Conservation (phyloP, 2,329 filamentous ascomycete genomes). For the Thelonectria olida region DNA sequence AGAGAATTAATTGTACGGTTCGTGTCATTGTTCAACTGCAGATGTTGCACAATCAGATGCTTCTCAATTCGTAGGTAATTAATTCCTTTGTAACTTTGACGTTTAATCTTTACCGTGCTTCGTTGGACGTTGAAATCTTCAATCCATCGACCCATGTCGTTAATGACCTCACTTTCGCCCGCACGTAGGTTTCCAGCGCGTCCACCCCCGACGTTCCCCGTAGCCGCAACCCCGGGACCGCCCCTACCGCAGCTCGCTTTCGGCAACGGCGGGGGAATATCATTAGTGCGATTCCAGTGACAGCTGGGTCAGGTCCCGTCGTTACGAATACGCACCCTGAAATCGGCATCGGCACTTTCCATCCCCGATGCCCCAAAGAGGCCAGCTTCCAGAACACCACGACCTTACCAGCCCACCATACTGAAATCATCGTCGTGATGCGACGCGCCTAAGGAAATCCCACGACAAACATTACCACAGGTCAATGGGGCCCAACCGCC, state of each 20-base stretch:
- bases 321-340: neutral
- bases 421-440: conserved; percentile 12
- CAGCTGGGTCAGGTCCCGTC: too few species aligned
- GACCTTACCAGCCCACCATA: neutral
- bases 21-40: too few species aligned
- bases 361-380: conserved; percentile 36
- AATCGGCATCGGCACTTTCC: conserved; percentile 15
- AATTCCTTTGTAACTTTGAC: too few species aligned
- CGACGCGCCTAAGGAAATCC: conserved; percentile 6
- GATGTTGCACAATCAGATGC: too few species aligned
- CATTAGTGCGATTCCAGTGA: neutral
- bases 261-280: neutral
- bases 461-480: conserved; percentile 8
- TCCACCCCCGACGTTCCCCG: too few species aligned
- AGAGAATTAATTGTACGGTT: too few species aligned
- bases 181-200: too few species aligned
- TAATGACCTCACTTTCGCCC: conserved; percentile 37
- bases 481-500: neutral
- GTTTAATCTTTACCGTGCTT: too few species aligned
- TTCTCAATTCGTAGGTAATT: too few species aligned
- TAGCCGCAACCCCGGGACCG: neutral
- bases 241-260: neutral
- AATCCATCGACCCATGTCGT: conserved; percentile 22
- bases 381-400: conserved; percentile 41
- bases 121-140: too few species aligned